Evolutionary conservation across 495 filamentous ascomycete genomes (phyloP).

Genomic region (Cercophora scortea): DNA sequence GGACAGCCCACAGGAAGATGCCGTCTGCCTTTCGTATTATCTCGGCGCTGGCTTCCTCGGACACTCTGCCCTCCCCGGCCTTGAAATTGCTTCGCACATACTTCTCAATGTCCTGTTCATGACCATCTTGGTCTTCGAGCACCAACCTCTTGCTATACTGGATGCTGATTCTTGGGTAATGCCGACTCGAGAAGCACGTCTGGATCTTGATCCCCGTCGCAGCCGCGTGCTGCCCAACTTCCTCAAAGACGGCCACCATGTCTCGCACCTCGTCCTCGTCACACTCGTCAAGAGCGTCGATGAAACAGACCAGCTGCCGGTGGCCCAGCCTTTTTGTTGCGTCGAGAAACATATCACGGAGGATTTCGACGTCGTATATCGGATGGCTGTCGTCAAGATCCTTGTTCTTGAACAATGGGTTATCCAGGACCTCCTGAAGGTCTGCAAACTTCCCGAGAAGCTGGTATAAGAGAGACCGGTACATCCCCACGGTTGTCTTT

Average conservation of each 20-base stretch:
- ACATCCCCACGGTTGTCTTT: slow-evolving; percentile 46
- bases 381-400: too few relatives aligned
- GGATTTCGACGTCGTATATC: too few relatives aligned
- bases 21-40: slow-evolving; percentile 29
- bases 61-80: not conserved
- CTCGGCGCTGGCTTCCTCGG: too few relatives aligned
- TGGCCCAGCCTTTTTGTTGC: slow-evolving; percentile 17
- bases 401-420: too few relatives aligned
- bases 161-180: slow-evolving; percentile 40
- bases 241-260: slow-evolving; percentile 28
- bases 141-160: slow-evolving; percentile 18
- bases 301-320: slow-evolving; percentile 18
- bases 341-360: slow-evolving; percentile 6
- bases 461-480: slow-evolving; percentile 41
- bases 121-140: slow-evolving; percentile 17
- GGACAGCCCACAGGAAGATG: slow-evolving; percentile 43
- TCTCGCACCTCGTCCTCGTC: slow-evolving; percentile 25
- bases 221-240: slow-evolving; percentile 12
- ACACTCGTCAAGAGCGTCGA: slow-evolving; percentile 41
- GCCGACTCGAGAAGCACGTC: slow-evolving; percentile 44
- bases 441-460: slow-evolving; percentile 6
- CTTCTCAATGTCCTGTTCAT: slow-evolving; percentile 14
- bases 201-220: slow-evolving; percentile 4
- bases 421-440: too few relatives aligned
- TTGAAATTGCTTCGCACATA: slow-evolving; percentile 19